These are phyloP conservation scores for Puccinia brachypodii DNA, from an alignment of 1,284 basidiomycete species.

Conservation along the genomic window DNA sequence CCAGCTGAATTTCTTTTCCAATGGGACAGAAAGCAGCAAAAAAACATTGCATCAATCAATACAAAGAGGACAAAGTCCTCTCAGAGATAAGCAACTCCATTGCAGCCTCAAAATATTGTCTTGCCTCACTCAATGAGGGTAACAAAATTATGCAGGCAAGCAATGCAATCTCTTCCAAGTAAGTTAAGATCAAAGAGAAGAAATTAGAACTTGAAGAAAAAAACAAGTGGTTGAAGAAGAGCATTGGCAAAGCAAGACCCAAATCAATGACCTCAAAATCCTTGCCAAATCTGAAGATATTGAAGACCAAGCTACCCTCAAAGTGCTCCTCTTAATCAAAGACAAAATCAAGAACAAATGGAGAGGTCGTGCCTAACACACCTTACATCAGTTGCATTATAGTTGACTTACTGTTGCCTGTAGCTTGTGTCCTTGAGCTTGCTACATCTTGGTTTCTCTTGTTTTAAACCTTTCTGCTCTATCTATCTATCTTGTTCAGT, in stretches of 20 bases:
- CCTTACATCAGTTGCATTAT: too few relatives aligned
- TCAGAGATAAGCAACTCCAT: background rate
- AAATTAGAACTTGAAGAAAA: background rate
- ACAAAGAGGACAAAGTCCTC: background rate
- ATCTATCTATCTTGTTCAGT: too few relatives aligned
- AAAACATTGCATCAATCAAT: background rate
- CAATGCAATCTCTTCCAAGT: background rate
- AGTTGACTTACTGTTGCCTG: background rate
- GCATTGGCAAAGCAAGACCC: background rate
- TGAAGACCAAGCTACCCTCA: background rate
- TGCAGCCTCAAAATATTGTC: background rate
- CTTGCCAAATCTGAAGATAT: background rate
- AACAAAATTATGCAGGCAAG: background rate
- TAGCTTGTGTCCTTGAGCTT: too few relatives aligned
- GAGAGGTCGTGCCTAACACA: background rate
- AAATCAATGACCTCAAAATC: background rate
- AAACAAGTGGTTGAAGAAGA: background rate
- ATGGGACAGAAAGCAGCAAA: background rate
- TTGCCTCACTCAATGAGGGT: background rate
- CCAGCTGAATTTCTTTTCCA: background rate
- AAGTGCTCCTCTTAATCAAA: background rate
- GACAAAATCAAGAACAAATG: background rate
- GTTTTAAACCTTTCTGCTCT: too few relatives aligned
- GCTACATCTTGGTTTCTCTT: too few relatives aligned
- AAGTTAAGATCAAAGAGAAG: background rate